Conservation (phyloP, 2,329 filamentous ascomycete genomes). For the Westerdykella aurantiaca region DNA sequence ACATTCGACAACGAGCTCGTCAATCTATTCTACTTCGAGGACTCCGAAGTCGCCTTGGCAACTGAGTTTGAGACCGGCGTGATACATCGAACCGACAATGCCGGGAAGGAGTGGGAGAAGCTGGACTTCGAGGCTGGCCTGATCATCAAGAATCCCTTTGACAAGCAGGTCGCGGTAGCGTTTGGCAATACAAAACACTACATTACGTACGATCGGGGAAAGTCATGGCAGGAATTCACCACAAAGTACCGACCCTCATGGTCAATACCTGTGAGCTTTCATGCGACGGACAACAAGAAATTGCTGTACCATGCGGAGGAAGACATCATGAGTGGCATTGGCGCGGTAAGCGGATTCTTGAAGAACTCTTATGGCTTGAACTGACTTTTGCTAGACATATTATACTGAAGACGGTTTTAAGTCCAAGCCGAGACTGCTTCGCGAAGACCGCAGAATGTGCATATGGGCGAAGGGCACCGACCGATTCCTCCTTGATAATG, state of each 20-base stretch:
- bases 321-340: conserved; percentile 36
- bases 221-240: conserved; percentile 72
- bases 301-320: conserved; percentile 66
- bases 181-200: conserved; percentile 70
- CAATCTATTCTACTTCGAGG: conserved; percentile 83
- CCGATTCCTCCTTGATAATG: conserved; percentile 63
- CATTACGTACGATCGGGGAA: conserved; percentile 75
- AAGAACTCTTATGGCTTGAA: conserved; percentile 18
- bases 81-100: conserved; percentile 74
- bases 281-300: conserved; percentile 75
- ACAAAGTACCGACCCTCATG: conserved; percentile 51
- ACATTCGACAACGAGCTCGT: conserved; percentile 61
- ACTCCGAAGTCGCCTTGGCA: conserved; percentile 75
- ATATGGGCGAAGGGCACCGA: conserved; percentile 78
- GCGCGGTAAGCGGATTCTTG: conserved; percentile 48
- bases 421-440: conserved; percentile 57
- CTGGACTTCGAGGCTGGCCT: conserved; percentile 57
- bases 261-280: conserved; percentile 64
- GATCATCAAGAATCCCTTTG: conserved; percentile 71
- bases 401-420: conserved; percentile 88
- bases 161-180: conserved; percentile 73
- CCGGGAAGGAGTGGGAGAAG: conserved; percentile 68
- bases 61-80: conserved; percentile 59
- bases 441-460: conserved; percentile 67
- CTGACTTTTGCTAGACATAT: conserved; percentile 38